Base-by-base conservation (phyloP, 805 yeast species). In the Wickerhamomyces mucosus region DNA sequence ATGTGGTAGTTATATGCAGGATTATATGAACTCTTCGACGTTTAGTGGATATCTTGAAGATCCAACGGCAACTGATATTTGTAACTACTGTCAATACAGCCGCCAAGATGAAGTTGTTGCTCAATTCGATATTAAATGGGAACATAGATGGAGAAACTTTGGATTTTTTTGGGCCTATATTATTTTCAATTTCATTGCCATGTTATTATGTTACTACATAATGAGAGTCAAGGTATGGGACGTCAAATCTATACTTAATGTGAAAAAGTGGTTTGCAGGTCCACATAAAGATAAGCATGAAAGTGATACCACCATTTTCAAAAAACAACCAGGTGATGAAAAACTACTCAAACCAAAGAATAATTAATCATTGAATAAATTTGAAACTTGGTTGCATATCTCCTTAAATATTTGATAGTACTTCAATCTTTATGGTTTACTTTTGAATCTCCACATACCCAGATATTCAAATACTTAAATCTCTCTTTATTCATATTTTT, bases 81-180 rank as follows among this genome's bases (percentile, higher is more conserved):
- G 80, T 58, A 67, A 64, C 11, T 71, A 64, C 51, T 75, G 80
- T 44, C 40, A 28, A 21, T 38, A 26, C 48, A 29, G n/a, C 21
- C 12, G 29, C 14, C 18, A 13, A 15, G 25, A 21, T 15, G 15
- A 18, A 2, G 30, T 21, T n/a, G 21, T 21, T 13, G 15, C 15
- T 11, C 19, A 23, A 16, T 12, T 22, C 8, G 11, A 18, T 10
- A 20, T 14, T 12, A 17, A n/a, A 5, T 26, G 25, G 18, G 22
- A 22, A 33, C 55, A 62, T 27, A 46, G 44, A 17, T 78, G 84
- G 83, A 67, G 83, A 55, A 73, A 78, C 42, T 56, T 77, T 38
- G 84, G 84, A 15, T 59, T 76, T 43, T 63, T 63, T 47, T 68
- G 72, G 63, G 75, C 60, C 26, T 78, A 65, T 56, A 63, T 72